Evolutionary conservation across 192 early-diverging fungal genomes (phyloP).

Genomic region (Cladochytrium replicatum): DNA sequence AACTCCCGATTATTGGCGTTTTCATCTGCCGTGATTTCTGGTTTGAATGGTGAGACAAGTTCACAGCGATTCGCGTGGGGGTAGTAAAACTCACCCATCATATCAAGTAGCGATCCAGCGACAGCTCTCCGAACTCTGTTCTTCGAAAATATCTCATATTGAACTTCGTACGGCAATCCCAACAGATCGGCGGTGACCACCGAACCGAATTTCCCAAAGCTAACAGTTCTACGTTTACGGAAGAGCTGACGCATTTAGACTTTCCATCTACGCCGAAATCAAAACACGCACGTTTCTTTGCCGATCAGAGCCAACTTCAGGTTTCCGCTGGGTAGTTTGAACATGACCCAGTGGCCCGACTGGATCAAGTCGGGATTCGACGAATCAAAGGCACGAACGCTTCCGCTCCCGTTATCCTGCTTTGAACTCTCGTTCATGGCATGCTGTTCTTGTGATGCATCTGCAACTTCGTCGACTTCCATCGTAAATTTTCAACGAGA

Average conservation of each 20-base stretch:
- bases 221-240: not conserved
- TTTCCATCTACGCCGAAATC: not conserved
- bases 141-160: constrained; percentile 70
- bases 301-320: constrained; percentile 63
- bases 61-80: constrained; percentile 5
- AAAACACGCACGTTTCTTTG: constrained; percentile 31
- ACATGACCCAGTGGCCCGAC: constrained; percentile 56
- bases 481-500: too few species aligned
- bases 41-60: not conserved
- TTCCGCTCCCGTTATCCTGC: too few species aligned
- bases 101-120: constrained; percentile 8
- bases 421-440: too few species aligned
- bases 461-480: too few species aligned
- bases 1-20: constrained; percentile 76
- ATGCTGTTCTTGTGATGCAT: too few species aligned
- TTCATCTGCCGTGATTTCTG: constrained; percentile 50
- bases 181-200: constrained; percentile 72
- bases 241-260: not conserved
- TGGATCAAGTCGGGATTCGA: constrained; percentile 33
- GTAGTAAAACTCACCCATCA: constrained; percentile 9
- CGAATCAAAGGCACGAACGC: too few species aligned
- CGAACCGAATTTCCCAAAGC: constrained; percentile 87
- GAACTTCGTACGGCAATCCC: constrained; percentile 69
- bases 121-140: constrained; percentile 3
- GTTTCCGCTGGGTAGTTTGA: constrained; percentile 78